phyloP scores from a whole-genome alignment of 2,329 filamentous ascomycete genomes.

The Endoconidiophora polonica region DNA sequence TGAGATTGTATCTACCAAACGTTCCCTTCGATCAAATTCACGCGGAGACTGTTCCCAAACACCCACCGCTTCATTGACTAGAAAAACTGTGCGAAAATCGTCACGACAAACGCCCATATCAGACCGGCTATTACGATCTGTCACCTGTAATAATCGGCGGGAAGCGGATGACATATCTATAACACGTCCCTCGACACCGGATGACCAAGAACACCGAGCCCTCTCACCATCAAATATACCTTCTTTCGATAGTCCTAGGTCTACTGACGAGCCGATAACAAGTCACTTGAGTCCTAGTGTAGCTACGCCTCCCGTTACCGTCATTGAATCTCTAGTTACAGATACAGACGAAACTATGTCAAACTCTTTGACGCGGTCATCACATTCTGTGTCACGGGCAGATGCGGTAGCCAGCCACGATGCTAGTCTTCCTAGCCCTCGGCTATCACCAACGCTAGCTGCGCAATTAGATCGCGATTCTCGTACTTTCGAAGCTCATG shows the following conservation, averaged over 20 bases:
- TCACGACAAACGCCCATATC: slow-evolving; percentile 4
- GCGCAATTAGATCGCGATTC: slow-evolving; percentile 35
- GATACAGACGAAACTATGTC: slow-evolving; percentile 51
- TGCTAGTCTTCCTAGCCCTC: slow-evolving; percentile 84
- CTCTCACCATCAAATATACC: slow-evolving; percentile 10
- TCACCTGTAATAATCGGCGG: neutral
- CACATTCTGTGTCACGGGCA: neutral
- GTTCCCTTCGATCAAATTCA: neutral
- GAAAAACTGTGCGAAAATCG: neutral
- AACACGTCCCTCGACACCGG: slow-evolving; percentile 5
- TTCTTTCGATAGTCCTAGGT: slow-evolving; percentile 33
- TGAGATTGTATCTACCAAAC: neutral
- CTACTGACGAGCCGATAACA: slow-evolving; percentile 36
- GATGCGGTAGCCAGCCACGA: slow-evolving; percentile 40
- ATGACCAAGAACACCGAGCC: slow-evolving; percentile 3
- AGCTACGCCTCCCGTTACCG: slow-evolving; percentile 56
- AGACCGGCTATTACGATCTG: slow-evolving; percentile 7
- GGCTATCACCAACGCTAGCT: slow-evolving; percentile 78
- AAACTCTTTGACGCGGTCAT: neutral
- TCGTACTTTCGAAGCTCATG: slow-evolving; percentile 25
- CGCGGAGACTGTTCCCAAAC: neutral
- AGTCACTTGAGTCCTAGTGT: slow-evolving; percentile 47
- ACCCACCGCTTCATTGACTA: neutral
- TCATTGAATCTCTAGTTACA: neutral
- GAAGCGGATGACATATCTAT: neutral